Evolutionary conservation across 2,329 filamentous ascomycete genomes (phyloP).

Genomic region (Sporothrix variecibatus): DNA sequence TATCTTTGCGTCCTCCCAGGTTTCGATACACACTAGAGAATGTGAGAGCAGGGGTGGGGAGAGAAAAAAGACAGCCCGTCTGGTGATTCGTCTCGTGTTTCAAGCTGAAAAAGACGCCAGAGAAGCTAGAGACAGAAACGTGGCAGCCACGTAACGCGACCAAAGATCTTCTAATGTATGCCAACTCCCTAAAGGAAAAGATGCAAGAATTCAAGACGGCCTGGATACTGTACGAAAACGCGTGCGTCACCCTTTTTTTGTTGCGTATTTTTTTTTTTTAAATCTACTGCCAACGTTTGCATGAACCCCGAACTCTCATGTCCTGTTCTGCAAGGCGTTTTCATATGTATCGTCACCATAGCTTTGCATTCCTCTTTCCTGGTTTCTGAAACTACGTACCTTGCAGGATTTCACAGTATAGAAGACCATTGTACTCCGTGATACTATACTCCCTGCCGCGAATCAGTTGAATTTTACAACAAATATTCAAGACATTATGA

Average conservation of each 20-base stretch:
- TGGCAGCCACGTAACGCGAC: constrained; percentile 2
- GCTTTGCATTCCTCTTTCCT: neutral
- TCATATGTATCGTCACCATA: neutral
- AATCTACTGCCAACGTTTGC: neutral
- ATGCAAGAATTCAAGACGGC: neutral
- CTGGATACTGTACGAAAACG: neutral
- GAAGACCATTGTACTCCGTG: neutral
- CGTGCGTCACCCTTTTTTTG: neutral
- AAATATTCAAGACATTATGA: neutral
- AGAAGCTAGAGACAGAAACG: neutral
- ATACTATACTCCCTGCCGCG: neutral
- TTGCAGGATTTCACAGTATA: neutral
- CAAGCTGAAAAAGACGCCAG: neutral
- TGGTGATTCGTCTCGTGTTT: neutral
- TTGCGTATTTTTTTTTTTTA: neutral
- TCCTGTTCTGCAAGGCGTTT: neutral
- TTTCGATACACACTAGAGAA: neutral
- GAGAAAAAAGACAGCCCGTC: neutral
- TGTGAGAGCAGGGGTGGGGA: neutral
- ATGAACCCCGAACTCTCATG: neutral
- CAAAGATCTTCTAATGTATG: neutral
- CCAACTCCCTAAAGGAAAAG: neutral
- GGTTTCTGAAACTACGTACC: neutral
- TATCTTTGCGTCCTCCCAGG: neutral
- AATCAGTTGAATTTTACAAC: neutral